Percentiles rank a stretch among this genome's conserved stretches.
Evolutionary conservation across 2,329 filamentous ascomycete species (phyloP).

Genomic region (Laburnicola sp.): DNA sequence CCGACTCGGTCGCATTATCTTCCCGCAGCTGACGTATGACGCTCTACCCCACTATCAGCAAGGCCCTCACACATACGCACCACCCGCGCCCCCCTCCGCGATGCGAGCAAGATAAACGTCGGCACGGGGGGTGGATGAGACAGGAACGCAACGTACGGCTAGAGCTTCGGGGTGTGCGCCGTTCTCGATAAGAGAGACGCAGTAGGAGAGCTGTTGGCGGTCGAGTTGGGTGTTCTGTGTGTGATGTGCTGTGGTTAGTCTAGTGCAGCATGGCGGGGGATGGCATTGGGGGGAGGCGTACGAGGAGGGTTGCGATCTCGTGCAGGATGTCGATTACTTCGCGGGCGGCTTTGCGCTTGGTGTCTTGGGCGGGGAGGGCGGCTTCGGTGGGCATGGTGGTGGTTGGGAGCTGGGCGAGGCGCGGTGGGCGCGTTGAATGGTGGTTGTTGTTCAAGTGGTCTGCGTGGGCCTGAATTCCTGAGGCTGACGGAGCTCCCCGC

Average conservation of each 20-base stretch:
- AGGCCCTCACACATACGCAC: too few species aligned
- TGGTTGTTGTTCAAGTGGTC: too few species aligned
- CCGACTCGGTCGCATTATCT: conserved; percentile 43
- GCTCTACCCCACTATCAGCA: conserved; percentile 41
- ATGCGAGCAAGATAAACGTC: too few species aligned
- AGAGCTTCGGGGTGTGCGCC: conserved; percentile 95
- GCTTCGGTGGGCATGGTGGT: too few species aligned
- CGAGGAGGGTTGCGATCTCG: conserved; percentile 86
- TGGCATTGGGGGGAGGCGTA: conserved; percentile 51
- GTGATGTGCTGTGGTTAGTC: not conserved
- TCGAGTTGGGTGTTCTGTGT: conserved; percentile 91
- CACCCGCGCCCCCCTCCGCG: too few species aligned
- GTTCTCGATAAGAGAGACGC: conserved; percentile 95
- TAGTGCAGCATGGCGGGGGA: too few species aligned
- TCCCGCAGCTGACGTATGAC: conserved; percentile 52
- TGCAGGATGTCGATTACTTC: conserved; percentile 80
- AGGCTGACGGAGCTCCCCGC: too few species aligned
- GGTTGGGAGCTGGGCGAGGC: too few species aligned
- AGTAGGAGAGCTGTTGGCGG: conserved; percentile 86
- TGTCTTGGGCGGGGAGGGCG: conserved; percentile 36
- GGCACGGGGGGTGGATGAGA: not conserved
- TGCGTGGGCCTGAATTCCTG: too few species aligned
- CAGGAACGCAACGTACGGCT: conserved; percentile 65
- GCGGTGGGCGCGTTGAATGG: too few species aligned
- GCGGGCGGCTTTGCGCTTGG: conserved; percentile 74